A percentile compares a stretch with the other conserved stretches of the same genome.
Conservation (phyloP, 495 filamentous ascomycete species). For the Xylaria intraflava region DNA sequence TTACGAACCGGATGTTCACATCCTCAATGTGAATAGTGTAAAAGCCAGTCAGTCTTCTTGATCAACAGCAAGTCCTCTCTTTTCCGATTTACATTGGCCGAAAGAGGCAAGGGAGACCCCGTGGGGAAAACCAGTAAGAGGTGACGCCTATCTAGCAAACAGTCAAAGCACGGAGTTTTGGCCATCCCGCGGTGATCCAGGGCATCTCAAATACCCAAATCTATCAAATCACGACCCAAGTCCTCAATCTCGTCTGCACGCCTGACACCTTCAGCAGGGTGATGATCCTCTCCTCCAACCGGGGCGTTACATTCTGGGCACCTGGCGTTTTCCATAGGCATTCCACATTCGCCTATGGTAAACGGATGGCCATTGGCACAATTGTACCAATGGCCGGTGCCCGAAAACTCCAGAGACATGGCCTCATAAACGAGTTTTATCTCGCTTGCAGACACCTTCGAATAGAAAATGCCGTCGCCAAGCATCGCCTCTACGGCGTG, state of each 20-base stretch:
- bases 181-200: no score
- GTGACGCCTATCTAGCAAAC: no score
- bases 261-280: constrained; percentile 43
- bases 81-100: no score
- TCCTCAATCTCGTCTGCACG: constrained; percentile 21
- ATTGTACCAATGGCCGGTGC: constrained; percentile 63
- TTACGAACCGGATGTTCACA: no score
- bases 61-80: no score
- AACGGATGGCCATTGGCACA: constrained; percentile 66
- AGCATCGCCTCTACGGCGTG: constrained; percentile 17
- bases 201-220: constrained; percentile 18
- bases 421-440: constrained; percentile 37
- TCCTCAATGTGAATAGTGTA: no score
- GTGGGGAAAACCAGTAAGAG: no score
- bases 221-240: constrained; percentile 13
- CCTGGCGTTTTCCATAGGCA: constrained; percentile 53
- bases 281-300: constrained; percentile 57
- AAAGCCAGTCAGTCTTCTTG: no score
- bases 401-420: constrained; percentile 45
- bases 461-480: constrained; percentile 26
- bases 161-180: no score
- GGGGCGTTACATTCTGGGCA: constrained; percentile 61
- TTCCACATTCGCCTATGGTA: constrained; percentile 67
- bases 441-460: constrained; percentile 30
- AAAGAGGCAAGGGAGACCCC: no score